Evolutionary conservation across 768 basidiomycete species (phyloP).

Genomic region (Boletellus ananas): DNA sequence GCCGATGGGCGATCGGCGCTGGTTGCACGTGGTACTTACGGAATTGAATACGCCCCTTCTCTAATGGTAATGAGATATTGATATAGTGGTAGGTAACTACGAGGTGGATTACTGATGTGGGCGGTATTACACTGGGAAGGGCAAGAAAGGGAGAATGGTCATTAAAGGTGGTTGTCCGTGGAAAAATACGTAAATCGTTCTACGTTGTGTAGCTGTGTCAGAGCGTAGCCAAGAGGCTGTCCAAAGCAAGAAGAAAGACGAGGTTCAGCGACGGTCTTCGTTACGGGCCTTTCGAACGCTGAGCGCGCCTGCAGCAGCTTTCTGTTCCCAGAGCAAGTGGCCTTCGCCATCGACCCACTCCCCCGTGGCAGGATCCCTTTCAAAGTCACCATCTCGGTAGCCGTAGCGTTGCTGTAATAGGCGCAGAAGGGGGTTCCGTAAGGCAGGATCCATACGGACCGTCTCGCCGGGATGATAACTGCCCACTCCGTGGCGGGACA

Average conservation of each 20-base stretch:
- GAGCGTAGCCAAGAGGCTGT: slow-evolving; percentile 4
- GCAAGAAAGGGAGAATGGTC: slow-evolving; percentile 1
- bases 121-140: slow-evolving; percentile 17
- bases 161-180: slow-evolving; percentile 22
- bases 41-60: slow-evolving; percentile 18
- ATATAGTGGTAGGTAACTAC: slow-evolving; percentile 21
- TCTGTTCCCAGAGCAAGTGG: slow-evolving; percentile 59
- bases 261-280: slow-evolving; percentile 38
- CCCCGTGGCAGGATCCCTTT: slow-evolving; percentile 59
- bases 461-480: slow-evolving; percentile 80
- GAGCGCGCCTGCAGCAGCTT: slow-evolving; percentile 38
- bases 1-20: slow-evolving; percentile 7
- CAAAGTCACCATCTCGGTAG: slow-evolving; percentile 85
- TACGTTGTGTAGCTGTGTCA: slow-evolving; percentile 11
- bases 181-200: slow-evolving; percentile 24
- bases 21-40: slow-evolving; percentile 7
- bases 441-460: slow-evolving; percentile 85
- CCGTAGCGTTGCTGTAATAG: slow-evolving; percentile 69
- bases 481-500: slow-evolving; percentile 74
- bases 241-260: not conserved
- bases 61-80: slow-evolving; percentile 12
- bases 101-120: slow-evolving; percentile 17
- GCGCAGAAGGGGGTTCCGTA: slow-evolving; percentile 75
- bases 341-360: slow-evolving; percentile 70
- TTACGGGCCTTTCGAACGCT: slow-evolving; percentile 33